phyloP scores from a whole-genome alignment of 2,329 filamentous ascomycete genomes.

The Thyridium curvatum region DNA sequence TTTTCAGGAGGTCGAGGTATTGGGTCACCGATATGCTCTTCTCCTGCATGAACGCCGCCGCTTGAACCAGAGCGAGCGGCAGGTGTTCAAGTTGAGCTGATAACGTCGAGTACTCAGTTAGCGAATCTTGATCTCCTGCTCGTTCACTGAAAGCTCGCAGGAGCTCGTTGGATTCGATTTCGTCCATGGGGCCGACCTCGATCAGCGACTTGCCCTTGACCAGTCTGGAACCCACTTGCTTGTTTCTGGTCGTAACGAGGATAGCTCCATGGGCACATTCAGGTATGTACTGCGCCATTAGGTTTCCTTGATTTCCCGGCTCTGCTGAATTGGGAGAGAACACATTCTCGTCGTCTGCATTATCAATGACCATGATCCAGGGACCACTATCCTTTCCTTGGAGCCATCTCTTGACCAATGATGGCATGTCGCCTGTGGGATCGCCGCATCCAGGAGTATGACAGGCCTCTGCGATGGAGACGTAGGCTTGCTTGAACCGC shows the following conservation, averaged over 20 bases:
- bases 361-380: slow-evolving; percentile 11
- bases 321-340: slow-evolving; percentile 4
- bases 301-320: slow-evolving; percentile 5
- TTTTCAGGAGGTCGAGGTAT: slow-evolving; percentile 20
- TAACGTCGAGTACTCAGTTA: slow-evolving; percentile 8
- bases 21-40: slow-evolving; percentile 13
- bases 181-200: slow-evolving; percentile 19
- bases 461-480: slow-evolving; percentile 17
- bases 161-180: slow-evolving; percentile 15
- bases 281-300: slow-evolving; percentile 17
- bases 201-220: slow-evolving; percentile 12
- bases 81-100: slow-evolving; percentile 18
- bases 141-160: slow-evolving; percentile 11
- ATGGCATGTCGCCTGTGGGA: slow-evolving; percentile 13
- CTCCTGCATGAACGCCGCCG: slow-evolving; percentile 24
- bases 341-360: slow-evolving; percentile 11
- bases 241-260: slow-evolving; percentile 27
- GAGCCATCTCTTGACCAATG: slow-evolving; percentile 19
- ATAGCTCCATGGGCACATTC: slow-evolving; percentile 20
- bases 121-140: not conserved
- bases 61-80: slow-evolving; percentile 26
- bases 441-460: slow-evolving; percentile 13
- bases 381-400: slow-evolving; percentile 9
- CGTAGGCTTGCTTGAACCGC: slow-evolving; percentile 19
- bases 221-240: slow-evolving; percentile 18